Evolutionary conservation across 2,329 filamentous ascomycete genomes (phyloP).

Genomic region (Aspergillus aculeatinus): DNA sequence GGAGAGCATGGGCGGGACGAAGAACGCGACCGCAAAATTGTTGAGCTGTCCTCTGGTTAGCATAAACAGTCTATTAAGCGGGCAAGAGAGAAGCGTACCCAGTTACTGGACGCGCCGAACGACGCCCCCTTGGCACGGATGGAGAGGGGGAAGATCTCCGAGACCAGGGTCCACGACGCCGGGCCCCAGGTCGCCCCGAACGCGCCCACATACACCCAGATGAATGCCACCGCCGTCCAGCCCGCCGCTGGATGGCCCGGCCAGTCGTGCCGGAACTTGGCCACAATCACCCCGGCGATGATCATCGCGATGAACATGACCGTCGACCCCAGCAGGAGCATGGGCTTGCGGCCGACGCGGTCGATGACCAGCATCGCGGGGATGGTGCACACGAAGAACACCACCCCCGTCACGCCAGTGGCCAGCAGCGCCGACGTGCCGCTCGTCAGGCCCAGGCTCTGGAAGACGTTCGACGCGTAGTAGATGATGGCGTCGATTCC

Average conservation of each 20-base stretch:
- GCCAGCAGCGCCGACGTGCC: constrained; percentile 35
- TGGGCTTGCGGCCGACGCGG: constrained; percentile 30
- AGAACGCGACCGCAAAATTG: constrained; percentile 32
- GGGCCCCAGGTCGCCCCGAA: constrained; percentile 32
- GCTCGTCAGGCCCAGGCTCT: constrained; percentile 35
- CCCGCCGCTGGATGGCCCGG: constrained; percentile 26
- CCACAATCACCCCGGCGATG: constrained; percentile 29
- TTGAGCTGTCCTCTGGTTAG: constrained; percentile 16
- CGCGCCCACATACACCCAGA: constrained; percentile 28
- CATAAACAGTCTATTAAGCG: neutral
- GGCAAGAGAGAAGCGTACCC: constrained; percentile 7
- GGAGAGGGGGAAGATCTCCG: constrained; percentile 30
- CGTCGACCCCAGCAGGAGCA: constrained; percentile 26
- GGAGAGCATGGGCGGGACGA: constrained; percentile 28
- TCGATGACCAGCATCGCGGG: constrained; percentile 33
- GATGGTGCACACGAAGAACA: constrained; percentile 33
- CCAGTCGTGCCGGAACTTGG: constrained; percentile 30
- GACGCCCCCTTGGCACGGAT: constrained; percentile 32
- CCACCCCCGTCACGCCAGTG: constrained; percentile 36
- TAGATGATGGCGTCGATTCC: constrained; percentile 50
- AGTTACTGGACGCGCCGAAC: constrained; percentile 31
- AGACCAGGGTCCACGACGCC: constrained; percentile 29
- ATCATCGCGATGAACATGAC: constrained; percentile 28
- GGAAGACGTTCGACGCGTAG: constrained; percentile 38
- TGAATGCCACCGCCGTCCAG: constrained; percentile 29